Evolutionary conservation across 2,329 filamentous ascomycete species (phyloP).

Genomic region (Myriosclerotinia scirpicola): DNA sequence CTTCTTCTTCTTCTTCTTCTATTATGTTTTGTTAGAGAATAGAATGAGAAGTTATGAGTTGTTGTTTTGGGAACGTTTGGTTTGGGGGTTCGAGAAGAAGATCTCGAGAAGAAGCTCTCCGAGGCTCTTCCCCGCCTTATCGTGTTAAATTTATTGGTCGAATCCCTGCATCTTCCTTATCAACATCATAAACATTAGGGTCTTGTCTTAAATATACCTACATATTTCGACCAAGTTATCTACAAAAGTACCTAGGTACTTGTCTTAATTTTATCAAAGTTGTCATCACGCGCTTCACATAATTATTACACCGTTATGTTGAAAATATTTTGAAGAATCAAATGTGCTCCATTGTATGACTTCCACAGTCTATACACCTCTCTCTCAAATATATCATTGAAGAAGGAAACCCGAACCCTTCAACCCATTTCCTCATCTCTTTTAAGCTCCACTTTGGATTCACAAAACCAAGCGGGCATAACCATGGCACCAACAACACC

Average conservation of each 20-base stretch:
- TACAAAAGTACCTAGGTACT: neutral
- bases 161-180: slow-evolving; percentile 21
- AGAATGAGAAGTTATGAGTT: too few species aligned
- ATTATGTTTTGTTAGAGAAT: too few species aligned
- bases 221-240: neutral
- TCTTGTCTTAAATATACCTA: too few species aligned
- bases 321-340: neutral
- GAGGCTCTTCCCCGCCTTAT: slow-evolving; percentile 10
- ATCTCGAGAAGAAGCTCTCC: neutral
- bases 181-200: neutral
- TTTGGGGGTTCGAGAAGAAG: too few species aligned
- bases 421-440: neutral
- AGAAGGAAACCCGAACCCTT: neutral
- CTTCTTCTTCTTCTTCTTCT: neutral
- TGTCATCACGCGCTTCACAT: slow-evolving; percentile 4
- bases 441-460: slow-evolving; percentile 4
- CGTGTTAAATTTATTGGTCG: neutral
- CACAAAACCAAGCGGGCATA: slow-evolving; percentile 28
- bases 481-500: slow-evolving; percentile 28
- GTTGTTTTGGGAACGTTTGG: too few species aligned
- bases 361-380: neutral
- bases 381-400: neutral
- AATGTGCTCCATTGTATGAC: neutral
- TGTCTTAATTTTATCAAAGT: slow-evolving; percentile 2
- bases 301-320: neutral